Base-by-base conservation (phyloP, 805 yeast species). In the Peterozyma xylosa region DNA sequence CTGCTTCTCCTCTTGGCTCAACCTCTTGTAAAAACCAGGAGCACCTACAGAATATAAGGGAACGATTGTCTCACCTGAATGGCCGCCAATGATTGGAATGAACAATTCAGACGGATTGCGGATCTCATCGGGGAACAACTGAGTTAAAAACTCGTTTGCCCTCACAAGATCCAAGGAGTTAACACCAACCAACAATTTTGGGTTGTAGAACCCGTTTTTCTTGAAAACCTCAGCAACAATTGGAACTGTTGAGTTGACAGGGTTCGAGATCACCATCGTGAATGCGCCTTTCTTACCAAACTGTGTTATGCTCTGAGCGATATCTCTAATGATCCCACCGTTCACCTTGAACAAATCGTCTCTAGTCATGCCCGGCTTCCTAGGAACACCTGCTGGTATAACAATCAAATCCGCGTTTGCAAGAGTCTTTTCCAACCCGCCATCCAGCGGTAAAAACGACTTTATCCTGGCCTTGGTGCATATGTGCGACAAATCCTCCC, bases 321-420 rank as follows among this genome's bases (percentile, higher is more conserved):
- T 76, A 67, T 86, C 96, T 64, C 93, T 82, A 50, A 90, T 96
- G 66, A 90, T 90, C 42, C 93, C 83, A 43, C 96, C 97, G 62
- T 90, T 90, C 73, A 95, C 89, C 75, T 86, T 83, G 82, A 90
- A 90, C 59, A 90, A 75, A 64, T 90, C 97, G 66, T 90, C 97
- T 76, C 97, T 86, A 61, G 96, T 87, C 97, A 90, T 90, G 67
- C 97, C 97, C 54, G 97, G 97, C 74, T 89, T 90, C 80, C 95
- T 86, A 74, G 95, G 97, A 47, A 90, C 95, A 74, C 97, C 97
- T 46, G 97, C 97, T 62, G 97, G 96, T 67, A 90, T 86, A 47
- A 90, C 77, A 42, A 90, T 89, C 48, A 90, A 80, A 56, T 89
- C 95, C 42, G 96, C 78, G 41, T 82, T 89, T 42, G 74, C 68